Evolutionary conservation across 805 yeast species (phyloP).

Genomic region (Phaffomyces opuntiae): DNA sequence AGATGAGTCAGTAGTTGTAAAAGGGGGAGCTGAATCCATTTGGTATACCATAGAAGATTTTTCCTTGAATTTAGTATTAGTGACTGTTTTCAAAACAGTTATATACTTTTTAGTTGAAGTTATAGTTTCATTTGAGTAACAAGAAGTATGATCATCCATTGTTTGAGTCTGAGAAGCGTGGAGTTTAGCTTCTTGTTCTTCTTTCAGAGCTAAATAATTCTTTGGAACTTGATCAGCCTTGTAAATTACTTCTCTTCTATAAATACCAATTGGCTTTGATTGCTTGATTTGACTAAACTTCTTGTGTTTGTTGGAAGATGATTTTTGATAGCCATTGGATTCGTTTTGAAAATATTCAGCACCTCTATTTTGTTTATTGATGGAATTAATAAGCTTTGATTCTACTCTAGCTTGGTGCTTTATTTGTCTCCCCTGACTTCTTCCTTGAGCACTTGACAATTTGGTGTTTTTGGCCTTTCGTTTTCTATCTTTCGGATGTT

Average conservation of each 20-base stretch:
- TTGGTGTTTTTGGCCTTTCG: not conserved
- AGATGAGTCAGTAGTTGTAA: no score
- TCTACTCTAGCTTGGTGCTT: not conserved
- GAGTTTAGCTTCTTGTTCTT: not conserved
- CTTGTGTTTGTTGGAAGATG: not conserved
- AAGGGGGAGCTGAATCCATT: no score
- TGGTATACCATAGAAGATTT: not conserved
- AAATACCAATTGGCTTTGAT: not conserved
- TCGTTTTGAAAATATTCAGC: not conserved
- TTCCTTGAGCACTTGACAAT: not conserved
- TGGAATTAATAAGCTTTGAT: conserved; percentile 1
- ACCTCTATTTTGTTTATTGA: conserved; percentile 1
- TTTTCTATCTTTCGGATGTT: conserved; percentile 1
- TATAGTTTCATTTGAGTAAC: not conserved
- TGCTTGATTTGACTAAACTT: no score
- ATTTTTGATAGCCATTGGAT: not conserved
- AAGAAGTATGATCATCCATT: no score
- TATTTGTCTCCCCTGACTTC: not conserved
- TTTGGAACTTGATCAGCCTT: not conserved
- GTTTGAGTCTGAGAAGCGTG: not conserved
- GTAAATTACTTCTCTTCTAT: conserved; percentile 1
- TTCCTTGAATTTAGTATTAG: not conserved
- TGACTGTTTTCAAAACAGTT: not conserved
- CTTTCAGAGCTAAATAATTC: not conserved
- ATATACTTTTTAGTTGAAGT: not conserved